Evolutionary conservation across 2,329 filamentous ascomycete genomes (phyloP).

Genomic region (Didymosphaeria variabile): DNA sequence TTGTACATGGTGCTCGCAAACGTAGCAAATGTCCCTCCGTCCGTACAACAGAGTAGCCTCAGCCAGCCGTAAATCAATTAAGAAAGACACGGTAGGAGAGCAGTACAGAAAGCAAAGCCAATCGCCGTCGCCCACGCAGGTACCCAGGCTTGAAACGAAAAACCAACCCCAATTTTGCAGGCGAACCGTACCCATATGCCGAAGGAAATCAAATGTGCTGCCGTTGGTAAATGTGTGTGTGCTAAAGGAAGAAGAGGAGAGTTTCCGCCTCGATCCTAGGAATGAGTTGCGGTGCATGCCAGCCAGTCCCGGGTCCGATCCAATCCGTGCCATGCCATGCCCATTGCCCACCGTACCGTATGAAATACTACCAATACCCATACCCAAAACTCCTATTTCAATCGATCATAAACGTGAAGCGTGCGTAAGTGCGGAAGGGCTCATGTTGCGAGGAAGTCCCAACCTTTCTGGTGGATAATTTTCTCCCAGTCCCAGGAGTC

Average conservation of each 20-base stretch:
- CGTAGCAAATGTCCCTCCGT: not conserved
- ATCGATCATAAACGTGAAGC: not conserved
- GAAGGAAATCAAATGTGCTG: conserved; percentile 5
- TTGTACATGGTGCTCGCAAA: not conserved
- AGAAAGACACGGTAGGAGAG: not conserved
- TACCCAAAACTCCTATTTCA: conserved; percentile 1
- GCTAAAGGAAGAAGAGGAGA: not conserved
- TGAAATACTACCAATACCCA: not conserved
- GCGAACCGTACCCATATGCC: conserved; percentile 18
- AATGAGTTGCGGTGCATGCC: not conserved
- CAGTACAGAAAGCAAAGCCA: conserved; percentile 5
- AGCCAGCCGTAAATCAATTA: not conserved
- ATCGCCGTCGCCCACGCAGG: conserved; percentile 1
- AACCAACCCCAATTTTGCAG: conserved; percentile 16
- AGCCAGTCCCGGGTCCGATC: not conserved
- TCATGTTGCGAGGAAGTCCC: conserved; percentile 69
- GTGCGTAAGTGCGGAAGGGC: conserved; percentile 1
- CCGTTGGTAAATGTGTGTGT: not conserved
- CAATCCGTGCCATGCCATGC: not conserved
- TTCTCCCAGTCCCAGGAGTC: conserved; percentile 72
- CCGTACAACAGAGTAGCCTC: not conserved
- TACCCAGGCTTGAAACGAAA: conserved; percentile 3
- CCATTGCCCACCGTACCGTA: not conserved
- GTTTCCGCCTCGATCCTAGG: not conserved
- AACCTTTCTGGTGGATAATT: conserved; percentile 65